Conservation (phyloP, 371 early-diverging fungal genomes). For the Syncephalastrum sp. region DNA sequence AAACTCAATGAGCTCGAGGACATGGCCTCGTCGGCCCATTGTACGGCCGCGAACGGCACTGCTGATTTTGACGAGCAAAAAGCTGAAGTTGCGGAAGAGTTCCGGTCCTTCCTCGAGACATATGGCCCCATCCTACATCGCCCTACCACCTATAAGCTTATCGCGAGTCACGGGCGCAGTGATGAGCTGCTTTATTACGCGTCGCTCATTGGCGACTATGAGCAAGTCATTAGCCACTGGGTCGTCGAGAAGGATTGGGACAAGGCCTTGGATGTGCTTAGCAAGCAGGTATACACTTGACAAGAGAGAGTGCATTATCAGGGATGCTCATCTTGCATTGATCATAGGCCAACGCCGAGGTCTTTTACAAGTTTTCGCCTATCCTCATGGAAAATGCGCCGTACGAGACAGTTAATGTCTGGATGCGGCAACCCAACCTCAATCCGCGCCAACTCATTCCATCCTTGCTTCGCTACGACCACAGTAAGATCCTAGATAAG, state of each 20-base stretch:
- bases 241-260: conserved; percentile 71
- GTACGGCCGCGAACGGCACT: conserved; percentile 19
- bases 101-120: conserved; percentile 65
- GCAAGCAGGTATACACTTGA: conserved; percentile 56
- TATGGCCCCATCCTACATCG: conserved; percentile 64
- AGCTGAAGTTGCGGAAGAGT: conserved; percentile 60
- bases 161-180: conserved; percentile 82
- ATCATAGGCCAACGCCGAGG: conserved; percentile 61
- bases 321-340: background rate
- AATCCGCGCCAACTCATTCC: conserved; percentile 87
- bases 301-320: background rate
- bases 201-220: conserved; percentile 75
- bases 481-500: conserved; percentile 27
- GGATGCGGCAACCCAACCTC: conserved; percentile 81
- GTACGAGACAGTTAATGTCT: conserved; percentile 74
- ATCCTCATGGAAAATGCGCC: conserved; percentile 82
- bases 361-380: conserved; percentile 86
- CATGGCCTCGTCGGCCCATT: conserved; percentile 44
- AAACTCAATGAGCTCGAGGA: conserved; percentile 74
- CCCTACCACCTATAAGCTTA: conserved; percentile 72
- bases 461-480: conserved; percentile 78
- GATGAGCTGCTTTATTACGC: conserved; percentile 79
- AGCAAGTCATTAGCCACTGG: conserved; percentile 79
- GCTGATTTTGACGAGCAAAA: conserved; percentile 46
- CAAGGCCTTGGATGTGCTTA: conserved; percentile 73